Conservation (phyloP, 2,329 filamentous ascomycete species). For the Botrytis pseudocinerea region DNA sequence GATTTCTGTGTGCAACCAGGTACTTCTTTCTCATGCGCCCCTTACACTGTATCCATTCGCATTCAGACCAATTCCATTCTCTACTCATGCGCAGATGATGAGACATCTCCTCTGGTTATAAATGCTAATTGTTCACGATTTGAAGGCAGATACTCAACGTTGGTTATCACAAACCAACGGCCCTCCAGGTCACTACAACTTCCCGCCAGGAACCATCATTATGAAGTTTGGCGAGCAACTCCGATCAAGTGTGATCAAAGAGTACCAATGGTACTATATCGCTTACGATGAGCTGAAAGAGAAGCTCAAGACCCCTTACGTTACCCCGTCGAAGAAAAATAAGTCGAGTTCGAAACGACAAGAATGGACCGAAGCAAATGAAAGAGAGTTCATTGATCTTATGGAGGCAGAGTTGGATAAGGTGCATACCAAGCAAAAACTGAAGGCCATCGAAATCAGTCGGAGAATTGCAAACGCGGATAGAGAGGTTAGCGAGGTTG, state of each 20-base stretch:
- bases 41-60: background rate
- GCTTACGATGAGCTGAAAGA: constrained; percentile 92
- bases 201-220: constrained; percentile 54
- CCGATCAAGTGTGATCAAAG: constrained; percentile 90
- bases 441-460: constrained; percentile 95
- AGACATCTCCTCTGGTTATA: background rate
- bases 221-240: constrained; percentile 96
- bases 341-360: constrained; percentile 54
- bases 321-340: constrained; percentile 49
- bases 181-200: constrained; percentile 29
- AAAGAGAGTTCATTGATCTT: constrained; percentile 81
- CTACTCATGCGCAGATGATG: background rate
- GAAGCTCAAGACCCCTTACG: constrained; percentile 74
- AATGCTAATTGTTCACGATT: constrained; percentile 38
- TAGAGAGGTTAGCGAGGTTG: constrained; percentile 85
- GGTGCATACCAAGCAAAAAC: constrained; percentile 95
- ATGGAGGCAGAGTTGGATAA: constrained; percentile 94
- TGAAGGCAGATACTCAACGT: constrained; percentile 28
- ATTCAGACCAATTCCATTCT: background rate
- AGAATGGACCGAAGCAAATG: constrained; percentile 88
- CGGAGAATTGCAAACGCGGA: constrained; percentile 85
- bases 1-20: background rate
- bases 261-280: constrained; percentile 98
- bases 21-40: background rate
- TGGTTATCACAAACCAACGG: constrained; percentile 29